These are phyloP conservation scores for Chlamydomonas reinhardtii DNA, from an alignment of 163 green algal genomes.

Conservation along the genomic window DNA sequence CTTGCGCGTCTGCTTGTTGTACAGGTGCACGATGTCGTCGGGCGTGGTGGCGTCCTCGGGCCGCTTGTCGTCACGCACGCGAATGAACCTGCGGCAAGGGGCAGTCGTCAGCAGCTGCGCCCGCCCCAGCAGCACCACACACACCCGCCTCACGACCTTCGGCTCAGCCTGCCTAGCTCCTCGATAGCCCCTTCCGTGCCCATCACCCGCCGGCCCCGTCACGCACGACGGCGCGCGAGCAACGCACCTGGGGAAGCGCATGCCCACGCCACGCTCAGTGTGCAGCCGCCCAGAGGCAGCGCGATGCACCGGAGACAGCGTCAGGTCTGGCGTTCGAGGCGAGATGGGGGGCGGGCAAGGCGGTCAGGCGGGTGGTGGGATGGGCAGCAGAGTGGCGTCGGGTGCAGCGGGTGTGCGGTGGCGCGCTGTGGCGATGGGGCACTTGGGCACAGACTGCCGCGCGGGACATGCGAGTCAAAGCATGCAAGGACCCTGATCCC, in stretches of 20 bases:
- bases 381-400: not conserved
- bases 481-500: too few species aligned
- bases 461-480: too few species aligned
- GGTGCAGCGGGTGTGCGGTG: too few species aligned
- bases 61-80: slow-evolving; percentile 71
- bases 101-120: too few species aligned
- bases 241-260: slow-evolving; percentile 79
- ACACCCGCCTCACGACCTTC: too few species aligned
- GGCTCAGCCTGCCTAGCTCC: too few species aligned
- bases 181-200: not conserved
- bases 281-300: slow-evolving; percentile 71
- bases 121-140: not conserved
- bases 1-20: slow-evolving; percentile 72
- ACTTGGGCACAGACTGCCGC: too few species aligned
- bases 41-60: slow-evolving; percentile 78
- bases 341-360: not conserved
- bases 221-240: too few species aligned
- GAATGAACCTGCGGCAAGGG: slow-evolving; percentile 65
- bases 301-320: slow-evolving; percentile 85
- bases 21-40: slow-evolving; percentile 68
- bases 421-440: too few species aligned
- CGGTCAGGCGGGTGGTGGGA: not conserved
- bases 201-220: not conserved
- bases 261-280: slow-evolving; percentile 61
- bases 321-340: slow-evolving; percentile 74